Conservation (phyloP, 345 rosid genomes). For the Leavenworthia alabamica region DNA sequence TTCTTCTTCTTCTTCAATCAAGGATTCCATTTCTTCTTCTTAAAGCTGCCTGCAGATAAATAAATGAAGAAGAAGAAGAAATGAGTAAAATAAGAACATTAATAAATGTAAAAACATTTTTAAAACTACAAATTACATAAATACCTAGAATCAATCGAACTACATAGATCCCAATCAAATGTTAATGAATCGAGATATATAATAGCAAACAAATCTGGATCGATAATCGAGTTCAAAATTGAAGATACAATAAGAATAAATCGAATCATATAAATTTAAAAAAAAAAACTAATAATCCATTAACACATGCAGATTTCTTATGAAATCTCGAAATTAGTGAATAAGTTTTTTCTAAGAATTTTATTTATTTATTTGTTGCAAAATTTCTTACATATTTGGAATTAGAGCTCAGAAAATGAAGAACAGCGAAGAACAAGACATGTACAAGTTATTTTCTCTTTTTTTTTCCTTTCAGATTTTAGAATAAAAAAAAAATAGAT, state of each 20-base stretch:
- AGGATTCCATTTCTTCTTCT: constrained; percentile 50
- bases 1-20: constrained; percentile 52
- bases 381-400: no score
- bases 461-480: background rate
- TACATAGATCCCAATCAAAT: constrained; percentile 81
- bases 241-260: constrained; percentile 28
- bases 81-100: constrained; percentile 40
- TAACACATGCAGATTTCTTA: constrained; percentile 32
- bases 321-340: no score
- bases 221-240: constrained; percentile 25
- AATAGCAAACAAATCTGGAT: constrained; percentile 22
- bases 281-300: no score
- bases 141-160: constrained; percentile 55
- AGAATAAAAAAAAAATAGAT: no score
- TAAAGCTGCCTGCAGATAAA: constrained; percentile 42
- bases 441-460: no score
- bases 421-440: no score
- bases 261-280: constrained; percentile 18
- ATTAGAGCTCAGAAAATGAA: no score
- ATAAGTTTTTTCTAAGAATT: no score
- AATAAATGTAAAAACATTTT: constrained; percentile 1
- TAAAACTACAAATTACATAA: background rate
- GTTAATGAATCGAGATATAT: constrained; percentile 24
- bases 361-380: no score
- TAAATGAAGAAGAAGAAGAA: background rate